Conservation (phyloP, 2,329 filamentous ascomycete genomes). For the Fusarium buxicola region DNA sequence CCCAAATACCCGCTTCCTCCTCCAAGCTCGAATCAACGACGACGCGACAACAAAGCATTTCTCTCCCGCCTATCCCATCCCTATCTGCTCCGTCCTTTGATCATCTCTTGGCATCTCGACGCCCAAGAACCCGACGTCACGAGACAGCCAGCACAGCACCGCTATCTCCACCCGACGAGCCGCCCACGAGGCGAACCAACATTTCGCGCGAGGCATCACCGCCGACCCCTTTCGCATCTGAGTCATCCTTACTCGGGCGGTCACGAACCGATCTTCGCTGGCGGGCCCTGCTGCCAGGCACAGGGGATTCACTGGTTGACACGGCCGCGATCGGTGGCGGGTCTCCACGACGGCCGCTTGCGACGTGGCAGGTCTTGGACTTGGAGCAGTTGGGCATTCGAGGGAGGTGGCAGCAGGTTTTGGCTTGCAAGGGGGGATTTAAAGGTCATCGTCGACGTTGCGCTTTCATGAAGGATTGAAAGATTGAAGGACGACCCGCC, state of each 20-base stretch:
- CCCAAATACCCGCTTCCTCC: not conserved
- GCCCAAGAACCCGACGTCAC: constrained; percentile 22
- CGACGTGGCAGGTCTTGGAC: constrained; percentile 40
- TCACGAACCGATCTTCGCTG: constrained; percentile 1
- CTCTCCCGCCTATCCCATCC: not conserved
- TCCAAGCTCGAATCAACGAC: not conserved
- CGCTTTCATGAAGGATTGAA: not conserved
- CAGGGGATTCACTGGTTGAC: constrained; percentile 30
- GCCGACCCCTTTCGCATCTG: constrained; percentile 5
- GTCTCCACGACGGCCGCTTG: constrained; percentile 18
- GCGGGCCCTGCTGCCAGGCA: constrained; percentile 22
- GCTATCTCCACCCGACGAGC: constrained; percentile 25
- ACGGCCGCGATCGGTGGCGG: constrained; percentile 32
- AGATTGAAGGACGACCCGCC: not conserved
- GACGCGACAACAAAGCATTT: constrained; percentile 11
- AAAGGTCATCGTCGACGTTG: constrained; percentile 5
- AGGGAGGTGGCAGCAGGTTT: not conserved
- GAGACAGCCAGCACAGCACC: constrained; percentile 24
- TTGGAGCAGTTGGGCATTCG: constrained; percentile 15
- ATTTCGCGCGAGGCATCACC: constrained; percentile 32
- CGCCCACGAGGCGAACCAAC: constrained; percentile 6
- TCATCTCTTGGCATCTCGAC: constrained; percentile 20
- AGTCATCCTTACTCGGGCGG: constrained; percentile 9
- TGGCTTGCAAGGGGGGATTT: not conserved
- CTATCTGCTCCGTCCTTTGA: not conserved